Conservation (phyloP, 306 rosid genomes). For the Pterocarpus santalinus region DNA sequence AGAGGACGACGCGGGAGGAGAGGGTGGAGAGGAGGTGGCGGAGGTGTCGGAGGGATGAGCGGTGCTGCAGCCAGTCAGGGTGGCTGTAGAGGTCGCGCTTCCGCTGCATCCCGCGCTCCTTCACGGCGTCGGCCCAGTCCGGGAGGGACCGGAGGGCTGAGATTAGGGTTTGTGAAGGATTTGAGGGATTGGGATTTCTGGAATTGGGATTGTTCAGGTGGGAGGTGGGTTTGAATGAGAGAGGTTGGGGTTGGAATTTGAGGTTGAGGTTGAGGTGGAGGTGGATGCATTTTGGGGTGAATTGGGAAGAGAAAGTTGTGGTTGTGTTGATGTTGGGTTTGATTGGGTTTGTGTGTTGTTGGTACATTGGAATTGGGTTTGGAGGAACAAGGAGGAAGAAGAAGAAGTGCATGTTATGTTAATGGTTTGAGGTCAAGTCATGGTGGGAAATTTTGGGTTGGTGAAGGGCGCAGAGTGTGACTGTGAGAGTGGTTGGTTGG, state of each 20-base stretch:
- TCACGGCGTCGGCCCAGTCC: conserved; percentile 76
- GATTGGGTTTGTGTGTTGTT: conserved; percentile 36
- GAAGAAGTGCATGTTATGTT: background rate
- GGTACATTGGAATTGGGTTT: conserved; percentile 53
- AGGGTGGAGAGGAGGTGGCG: conserved; percentile 79
- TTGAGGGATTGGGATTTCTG: too few relatives aligned
- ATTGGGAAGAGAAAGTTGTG: conserved; percentile 49
- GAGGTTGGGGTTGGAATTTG: conserved; percentile 41
- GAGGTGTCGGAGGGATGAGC: conserved; percentile 88
- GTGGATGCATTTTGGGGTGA: conserved; percentile 52
- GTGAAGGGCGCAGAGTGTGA: background rate
- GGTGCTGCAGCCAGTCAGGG: conserved; percentile 71
- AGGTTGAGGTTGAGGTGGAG: background rate
- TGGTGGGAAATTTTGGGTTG: conserved; percentile 24
- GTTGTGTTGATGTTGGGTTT: conserved; percentile 42
- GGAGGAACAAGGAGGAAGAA: background rate
- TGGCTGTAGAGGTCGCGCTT: conserved; percentile 69
- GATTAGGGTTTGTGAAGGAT: conserved; percentile 46
- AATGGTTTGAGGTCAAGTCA: background rate
- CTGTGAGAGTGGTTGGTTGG: conserved; percentile 14
- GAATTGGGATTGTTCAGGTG: background rate
- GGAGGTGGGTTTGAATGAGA: conserved; percentile 37
- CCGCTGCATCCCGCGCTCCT: conserved; percentile 79
- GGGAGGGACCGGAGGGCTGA: conserved; percentile 65
- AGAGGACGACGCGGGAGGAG: conserved; percentile 82